A percentile compares a stretch with the other conserved stretches of the same genome.
Evolutionary conservation across 805 yeast genomes (phyloP).

Genomic region (Yamadazyma akitaensis): DNA sequence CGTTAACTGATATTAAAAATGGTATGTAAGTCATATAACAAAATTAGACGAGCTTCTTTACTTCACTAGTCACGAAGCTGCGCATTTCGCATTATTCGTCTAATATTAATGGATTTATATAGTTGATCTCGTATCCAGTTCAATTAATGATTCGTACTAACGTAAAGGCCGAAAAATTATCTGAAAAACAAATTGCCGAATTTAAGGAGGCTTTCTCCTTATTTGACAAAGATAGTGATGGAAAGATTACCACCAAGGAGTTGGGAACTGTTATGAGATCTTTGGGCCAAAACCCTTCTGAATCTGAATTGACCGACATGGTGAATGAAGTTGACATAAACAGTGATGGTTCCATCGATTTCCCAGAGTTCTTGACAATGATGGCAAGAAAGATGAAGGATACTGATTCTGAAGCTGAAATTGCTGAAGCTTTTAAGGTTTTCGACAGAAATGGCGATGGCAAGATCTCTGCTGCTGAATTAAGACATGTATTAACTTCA

Average conservation of each 20-base stretch:
- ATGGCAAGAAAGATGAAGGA: conserved; percentile 77
- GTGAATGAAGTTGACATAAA: conserved; percentile 96
- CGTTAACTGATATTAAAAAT: neutral
- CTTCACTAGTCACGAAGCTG: no score
- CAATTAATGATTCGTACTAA: conserved; percentile 1
- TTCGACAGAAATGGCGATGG: conserved; percentile 97
- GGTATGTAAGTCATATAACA: neutral
- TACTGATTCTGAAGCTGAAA: conserved; percentile 95
- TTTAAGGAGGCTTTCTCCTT: conserved; percentile 97
- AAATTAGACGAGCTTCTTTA: neutral
- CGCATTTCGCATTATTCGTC: neutral
- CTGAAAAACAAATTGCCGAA: conserved; percentile 94
- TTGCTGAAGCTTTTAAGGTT: conserved; percentile 96
- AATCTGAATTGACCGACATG: conserved; percentile 92
- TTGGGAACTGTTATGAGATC: conserved; percentile 98
- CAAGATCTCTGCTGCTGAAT: conserved; percentile 92
- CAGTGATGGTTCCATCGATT: conserved; percentile 72
- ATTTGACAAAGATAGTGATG: conserved; percentile 95
- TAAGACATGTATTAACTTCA: conserved; percentile 93
- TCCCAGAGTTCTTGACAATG: conserved; percentile 47
- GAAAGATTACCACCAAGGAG: conserved; percentile 93
- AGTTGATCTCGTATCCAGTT: neutral
- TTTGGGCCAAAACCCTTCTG: conserved; percentile 96
- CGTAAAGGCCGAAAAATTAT: conserved; percentile 75
- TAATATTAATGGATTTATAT: no score